These are phyloP conservation scores for Venturia carpophila DNA, from an alignment of 2,329 filamentous ascomycete genomes.

Conservation along the genomic window DNA sequence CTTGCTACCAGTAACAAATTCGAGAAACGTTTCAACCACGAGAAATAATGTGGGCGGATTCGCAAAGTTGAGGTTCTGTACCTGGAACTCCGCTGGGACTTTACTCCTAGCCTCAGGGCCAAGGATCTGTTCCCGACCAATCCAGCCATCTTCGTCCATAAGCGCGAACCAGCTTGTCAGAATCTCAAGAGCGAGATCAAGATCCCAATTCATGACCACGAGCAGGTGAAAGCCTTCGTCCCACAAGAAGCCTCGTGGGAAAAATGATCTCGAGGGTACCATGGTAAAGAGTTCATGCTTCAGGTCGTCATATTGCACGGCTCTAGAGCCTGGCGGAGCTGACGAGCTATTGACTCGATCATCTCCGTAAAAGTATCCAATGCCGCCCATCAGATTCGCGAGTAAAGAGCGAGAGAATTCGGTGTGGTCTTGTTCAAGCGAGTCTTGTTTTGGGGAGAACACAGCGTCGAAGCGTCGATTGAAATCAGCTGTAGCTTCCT, in stretches of 20 bases:
- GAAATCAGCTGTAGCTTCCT: conserved; percentile 59
- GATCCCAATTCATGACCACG: conserved; percentile 88
- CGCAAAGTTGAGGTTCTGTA: conserved; percentile 94
- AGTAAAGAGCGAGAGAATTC: conserved; percentile 84
- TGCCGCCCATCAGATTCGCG: conserved; percentile 86
- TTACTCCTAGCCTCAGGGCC: conserved; percentile 88
- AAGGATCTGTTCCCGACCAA: conserved; percentile 90
- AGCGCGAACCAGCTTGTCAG: conserved; percentile 92
- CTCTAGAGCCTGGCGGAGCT: conserved; percentile 57
- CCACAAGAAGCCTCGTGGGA: conserved; percentile 94
- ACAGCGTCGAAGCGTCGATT: conserved; percentile 64
- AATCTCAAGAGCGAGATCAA: conserved; percentile 77
- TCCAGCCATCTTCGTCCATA: conserved; percentile 97
- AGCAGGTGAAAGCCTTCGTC: conserved; percentile 95
- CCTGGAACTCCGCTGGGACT: conserved; percentile 85
- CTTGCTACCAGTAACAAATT: conserved; percentile 55
- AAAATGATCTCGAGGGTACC: conserved; percentile 89
- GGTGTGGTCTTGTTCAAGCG: conserved; percentile 62
- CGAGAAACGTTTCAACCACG: conserved; percentile 74
- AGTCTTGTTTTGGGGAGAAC: conserved; percentile 69
- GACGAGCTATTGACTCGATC: conserved; percentile 55
- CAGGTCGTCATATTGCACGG: conserved; percentile 36
- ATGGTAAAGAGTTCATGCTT: conserved; percentile 76
- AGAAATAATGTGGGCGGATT: conserved; percentile 95
- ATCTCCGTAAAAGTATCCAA: conserved; percentile 90